Base-by-base conservation (phyloP, 345 rosid species). In the Lepidium didymum region DNA sequence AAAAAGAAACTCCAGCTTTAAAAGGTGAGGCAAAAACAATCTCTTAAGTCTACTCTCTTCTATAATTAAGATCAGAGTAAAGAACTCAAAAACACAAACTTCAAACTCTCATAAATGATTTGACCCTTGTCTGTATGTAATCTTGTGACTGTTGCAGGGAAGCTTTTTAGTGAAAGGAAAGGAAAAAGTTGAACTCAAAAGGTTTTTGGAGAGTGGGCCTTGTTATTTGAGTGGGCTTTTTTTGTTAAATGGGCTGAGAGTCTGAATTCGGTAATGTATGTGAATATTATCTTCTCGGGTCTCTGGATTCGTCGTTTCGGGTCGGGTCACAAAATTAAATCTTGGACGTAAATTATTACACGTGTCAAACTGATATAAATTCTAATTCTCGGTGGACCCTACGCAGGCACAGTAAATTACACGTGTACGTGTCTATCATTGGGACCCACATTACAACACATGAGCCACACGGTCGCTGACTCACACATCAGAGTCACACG, bases 71-170 rank as follows among this genome's bases (percentile, higher is more conserved):
- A 25, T 47, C 1, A 29, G 18, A 53, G 62, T 21, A 14, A 58
- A 58, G 27, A 51, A 41, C 41, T 12, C n/a, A 13, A 5, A 35
- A 13, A 3, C 25, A 55, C 43, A 25, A 14, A 49, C 1, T 38
- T 82, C 61, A 59, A 68, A 83, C 82, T 83, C 77, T 83, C 79
- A 80, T 80, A 86, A 79, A 83, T 69, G 7, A 29, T 29, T 29
- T 85, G 84, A 81, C 78, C 66, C 27, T 11, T 68, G 45, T 37
- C 41, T 40, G 31, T 58, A 15, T 40, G 31, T 47, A 15, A 34
- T 47, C 37, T 66, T 50, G 12, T 21, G 38, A 40, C 23, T 66
- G 29, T 50, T 34, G 52, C 31, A 57, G 68, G 67, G 29, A 73
- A 73, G 43, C 9, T 58, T 58, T 19, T 13, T 1, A 12, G 56